Conservation (phyloP, 140 eudicot genomes). For the Bidens hawaiensis region DNA sequence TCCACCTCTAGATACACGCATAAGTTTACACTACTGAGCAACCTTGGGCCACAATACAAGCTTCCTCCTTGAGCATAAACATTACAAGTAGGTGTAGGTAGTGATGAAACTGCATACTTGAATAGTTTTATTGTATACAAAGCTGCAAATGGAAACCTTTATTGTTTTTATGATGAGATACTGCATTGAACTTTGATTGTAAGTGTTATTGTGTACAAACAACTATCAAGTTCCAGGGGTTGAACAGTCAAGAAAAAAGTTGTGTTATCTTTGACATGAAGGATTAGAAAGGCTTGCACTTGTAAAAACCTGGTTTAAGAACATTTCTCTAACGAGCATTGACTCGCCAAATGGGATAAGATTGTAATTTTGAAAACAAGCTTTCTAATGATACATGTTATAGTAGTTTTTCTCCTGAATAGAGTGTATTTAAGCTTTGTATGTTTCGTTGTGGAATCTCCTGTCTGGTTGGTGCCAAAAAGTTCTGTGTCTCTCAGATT, state of each 20-base stretch:
- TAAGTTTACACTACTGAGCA: too few relatives aligned
- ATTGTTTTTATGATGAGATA: background rate
- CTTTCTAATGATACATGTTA: background rate
- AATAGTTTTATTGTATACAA: background rate
- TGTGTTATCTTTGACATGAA: background rate
- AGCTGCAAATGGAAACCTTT: conserved; percentile 11
- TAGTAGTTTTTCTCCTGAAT: background rate
- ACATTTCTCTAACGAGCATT: background rate
- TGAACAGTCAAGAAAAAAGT: conserved; percentile 1
- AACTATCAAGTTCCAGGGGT: background rate
- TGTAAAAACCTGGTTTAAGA: background rate
- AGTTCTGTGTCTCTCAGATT: background rate
- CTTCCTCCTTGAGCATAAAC: too few relatives aligned
- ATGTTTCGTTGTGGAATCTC: background rate
- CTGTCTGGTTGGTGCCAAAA: background rate
- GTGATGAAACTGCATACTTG: conserved; percentile 1
- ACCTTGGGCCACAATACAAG: too few relatives aligned
- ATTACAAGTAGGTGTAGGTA: background rate
- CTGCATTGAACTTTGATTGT: conserved; percentile 1
- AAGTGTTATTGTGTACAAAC: conserved; percentile 12
- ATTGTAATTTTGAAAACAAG: background rate
- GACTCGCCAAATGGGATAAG: background rate
- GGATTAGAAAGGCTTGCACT: background rate
- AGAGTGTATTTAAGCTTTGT: background rate
- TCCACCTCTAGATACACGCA: too few relatives aligned